Evolutionary conservation across 2,329 filamentous ascomycete genomes (phyloP).

Genomic region (Fusarium cyanostomum): DNA sequence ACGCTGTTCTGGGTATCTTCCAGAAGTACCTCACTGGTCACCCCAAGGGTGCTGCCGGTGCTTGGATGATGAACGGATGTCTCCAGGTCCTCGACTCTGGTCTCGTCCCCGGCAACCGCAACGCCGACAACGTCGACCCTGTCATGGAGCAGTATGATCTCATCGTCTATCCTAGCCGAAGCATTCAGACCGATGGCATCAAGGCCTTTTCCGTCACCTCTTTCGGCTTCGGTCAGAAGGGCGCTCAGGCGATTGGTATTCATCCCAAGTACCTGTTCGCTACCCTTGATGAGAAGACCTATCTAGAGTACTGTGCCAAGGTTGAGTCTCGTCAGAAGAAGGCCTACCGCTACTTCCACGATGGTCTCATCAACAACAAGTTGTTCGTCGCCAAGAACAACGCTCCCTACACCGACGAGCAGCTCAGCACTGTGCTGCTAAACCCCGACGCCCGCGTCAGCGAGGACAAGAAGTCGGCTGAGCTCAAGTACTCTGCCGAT

Average conservation of each 20-base stretch:
- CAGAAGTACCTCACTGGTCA: slow-evolving; percentile 99
- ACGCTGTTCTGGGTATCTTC: slow-evolving; percentile 96
- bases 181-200: slow-evolving; percentile 96
- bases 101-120: slow-evolving; percentile 95
- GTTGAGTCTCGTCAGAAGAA: slow-evolving; percentile 96
- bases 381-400: slow-evolving; percentile 96
- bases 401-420: slow-evolving; percentile 87
- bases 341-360: slow-evolving; percentile 98
- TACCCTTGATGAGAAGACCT: slow-evolving; percentile 87
- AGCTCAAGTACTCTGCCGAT: slow-evolving; percentile 76
- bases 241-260: slow-evolving; percentile 94
- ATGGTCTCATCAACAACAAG: slow-evolving; percentile 96
- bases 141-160: slow-evolving; percentile 98
- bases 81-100: slow-evolving; percentile 94
- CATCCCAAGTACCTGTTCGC: slow-evolving; percentile 97
- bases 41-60: slow-evolving; percentile 98
- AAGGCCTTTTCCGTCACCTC: slow-evolving; percentile 99
- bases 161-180: slow-evolving; percentile 95
- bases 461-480: slow-evolving; percentile 85
- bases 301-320: slow-evolving; percentile 83
- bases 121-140: slow-evolving; percentile 96
- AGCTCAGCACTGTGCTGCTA: slow-evolving; percentile 87
- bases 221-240: slow-evolving; percentile 99
- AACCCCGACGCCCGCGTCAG: slow-evolving; percentile 91
- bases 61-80: slow-evolving; percentile 99